phyloP scores from a whole-genome alignment of 306 rosid genomes.

The Trifolium pratense region DNA sequence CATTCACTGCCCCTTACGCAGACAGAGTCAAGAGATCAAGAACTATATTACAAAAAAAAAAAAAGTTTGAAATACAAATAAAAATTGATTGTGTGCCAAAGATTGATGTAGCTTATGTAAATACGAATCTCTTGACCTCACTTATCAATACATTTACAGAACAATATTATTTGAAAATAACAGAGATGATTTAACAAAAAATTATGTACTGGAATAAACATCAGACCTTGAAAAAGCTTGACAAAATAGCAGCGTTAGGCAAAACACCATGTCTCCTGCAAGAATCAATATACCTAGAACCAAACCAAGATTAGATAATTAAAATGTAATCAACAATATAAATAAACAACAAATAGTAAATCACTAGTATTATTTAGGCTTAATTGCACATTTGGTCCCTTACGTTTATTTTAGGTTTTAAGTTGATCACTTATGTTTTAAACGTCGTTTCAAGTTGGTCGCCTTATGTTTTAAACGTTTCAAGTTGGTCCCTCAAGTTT shows the following conservation, averaged over 20 bases:
- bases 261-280: slow-evolving; percentile 67
- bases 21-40: slow-evolving; percentile 4
- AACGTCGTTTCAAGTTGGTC: no score
- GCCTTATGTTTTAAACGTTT: no score
- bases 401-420: no score
- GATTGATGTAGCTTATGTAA: neutral
- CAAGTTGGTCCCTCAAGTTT: no score
- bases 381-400: no score
- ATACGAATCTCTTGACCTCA: neutral
- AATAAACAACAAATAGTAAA: slow-evolving; percentile 23
- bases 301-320: slow-evolving; percentile 28
- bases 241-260: slow-evolving; percentile 63
- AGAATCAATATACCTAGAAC: slow-evolving; percentile 67
- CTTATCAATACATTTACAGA: slow-evolving; percentile 15
- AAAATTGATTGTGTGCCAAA: slow-evolving; percentile 27
- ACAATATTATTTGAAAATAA: slow-evolving; percentile 22
- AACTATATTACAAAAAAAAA: neutral
- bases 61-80: neutral
- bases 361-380: neutral
- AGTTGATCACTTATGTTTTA: no score
- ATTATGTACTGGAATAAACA: slow-evolving; percentile 26
- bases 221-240: slow-evolving; percentile 68
- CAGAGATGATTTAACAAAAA: slow-evolving; percentile 12
- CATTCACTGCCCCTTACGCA: neutral
- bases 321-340: slow-evolving; percentile 3